phyloP scores from a whole-genome alignment of 2,329 filamentous ascomycete genomes.

The Furcasterigmium furcatum region DNA sequence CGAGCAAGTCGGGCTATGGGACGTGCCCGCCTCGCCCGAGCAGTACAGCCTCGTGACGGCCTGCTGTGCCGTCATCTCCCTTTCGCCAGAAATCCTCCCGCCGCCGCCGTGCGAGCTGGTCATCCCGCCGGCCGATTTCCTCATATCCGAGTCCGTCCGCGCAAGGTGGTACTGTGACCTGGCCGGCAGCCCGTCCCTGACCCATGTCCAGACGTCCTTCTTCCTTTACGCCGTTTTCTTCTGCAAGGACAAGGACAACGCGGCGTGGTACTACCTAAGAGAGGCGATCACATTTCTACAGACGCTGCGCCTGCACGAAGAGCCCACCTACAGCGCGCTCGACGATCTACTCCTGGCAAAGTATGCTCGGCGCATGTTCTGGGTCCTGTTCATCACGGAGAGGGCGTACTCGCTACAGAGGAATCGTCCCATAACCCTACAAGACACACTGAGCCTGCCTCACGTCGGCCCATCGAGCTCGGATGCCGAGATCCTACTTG shows the following conservation, averaged over 20 bases:
- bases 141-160: slow-evolving; percentile 22
- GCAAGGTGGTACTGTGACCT: slow-evolving; percentile 17
- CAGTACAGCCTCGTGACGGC: slow-evolving; percentile 21
- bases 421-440: slow-evolving; percentile 21
- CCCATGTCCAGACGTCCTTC: slow-evolving; percentile 25
- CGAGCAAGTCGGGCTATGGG: slow-evolving; percentile 11
- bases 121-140: slow-evolving; percentile 15
- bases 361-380: slow-evolving; percentile 20
- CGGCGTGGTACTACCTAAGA: slow-evolving; percentile 26
- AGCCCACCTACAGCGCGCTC: slow-evolving; percentile 14
- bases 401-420: slow-evolving; percentile 25
- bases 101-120: not conserved
- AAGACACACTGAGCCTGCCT: slow-evolving; percentile 18
- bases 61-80: slow-evolving; percentile 22
- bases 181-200: slow-evolving; percentile 20
- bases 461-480: slow-evolving; percentile 8
- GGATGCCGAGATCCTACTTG: slow-evolving; percentile 22
- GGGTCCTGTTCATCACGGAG: slow-evolving; percentile 28
- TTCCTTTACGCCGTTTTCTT: slow-evolving; percentile 26
- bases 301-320: slow-evolving; percentile 22
- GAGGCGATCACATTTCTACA: slow-evolving; percentile 24
- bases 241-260: slow-evolving; percentile 24
- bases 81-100: slow-evolving; percentile 21
- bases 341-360: slow-evolving; percentile 12
- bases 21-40: slow-evolving; percentile 11